A percentile compares a stretch with the other conserved stretches of the same genome.
Evolutionary conservation across 1,139 yeast species (phyloP).

Genomic region (Kodamaea sp.): DNA sequence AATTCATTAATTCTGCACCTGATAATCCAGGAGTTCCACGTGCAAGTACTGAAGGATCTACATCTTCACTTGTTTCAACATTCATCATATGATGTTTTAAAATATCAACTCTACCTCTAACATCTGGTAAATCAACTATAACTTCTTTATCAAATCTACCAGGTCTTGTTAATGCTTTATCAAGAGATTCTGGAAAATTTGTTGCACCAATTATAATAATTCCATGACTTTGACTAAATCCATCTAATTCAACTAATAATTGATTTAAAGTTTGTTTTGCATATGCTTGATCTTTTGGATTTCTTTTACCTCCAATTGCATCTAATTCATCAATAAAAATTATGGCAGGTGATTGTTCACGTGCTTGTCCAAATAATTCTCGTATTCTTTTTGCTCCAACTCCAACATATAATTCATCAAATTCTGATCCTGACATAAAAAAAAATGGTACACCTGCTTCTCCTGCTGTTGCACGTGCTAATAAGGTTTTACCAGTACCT

Average conservation of each 20-base stretch:
- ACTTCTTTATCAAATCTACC: slow-evolving; percentile 97
- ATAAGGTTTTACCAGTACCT: slow-evolving; percentile 96
- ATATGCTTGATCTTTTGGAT: slow-evolving; percentile 96
- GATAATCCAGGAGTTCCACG: slow-evolving; percentile 97
- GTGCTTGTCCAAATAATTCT: slow-evolving; percentile 87
- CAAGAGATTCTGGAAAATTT: slow-evolving; percentile 94
- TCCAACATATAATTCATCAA: slow-evolving; percentile 96
- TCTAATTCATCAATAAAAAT: slow-evolving; percentile 95
- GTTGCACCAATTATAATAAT: slow-evolving; percentile 97
- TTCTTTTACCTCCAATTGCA: slow-evolving; percentile 97
- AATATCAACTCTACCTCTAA: slow-evolving; percentile 92
- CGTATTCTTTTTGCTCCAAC: slow-evolving; percentile 98
- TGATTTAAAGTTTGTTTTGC: slow-evolving; percentile 97
- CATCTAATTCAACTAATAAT: slow-evolving; percentile 91
- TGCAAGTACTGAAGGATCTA: slow-evolving; percentile 85
- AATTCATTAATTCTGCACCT: slow-evolving; percentile 94
- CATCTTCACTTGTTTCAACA: slow-evolving; percentile 79
- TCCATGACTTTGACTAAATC: slow-evolving; percentile 89
- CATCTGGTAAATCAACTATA: slow-evolving; percentile 94
- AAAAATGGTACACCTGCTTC: slow-evolving; percentile 99
- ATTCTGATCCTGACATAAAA: slow-evolving; percentile 97
- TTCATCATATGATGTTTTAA: slow-evolving; percentile 89
- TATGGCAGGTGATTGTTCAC: slow-evolving; percentile 95
- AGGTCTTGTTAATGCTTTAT: slow-evolving; percentile 96
- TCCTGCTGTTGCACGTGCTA: slow-evolving; percentile 98